Conservation (phyloP, 805 yeast species). For the Ascoidea asiatica region DNA sequence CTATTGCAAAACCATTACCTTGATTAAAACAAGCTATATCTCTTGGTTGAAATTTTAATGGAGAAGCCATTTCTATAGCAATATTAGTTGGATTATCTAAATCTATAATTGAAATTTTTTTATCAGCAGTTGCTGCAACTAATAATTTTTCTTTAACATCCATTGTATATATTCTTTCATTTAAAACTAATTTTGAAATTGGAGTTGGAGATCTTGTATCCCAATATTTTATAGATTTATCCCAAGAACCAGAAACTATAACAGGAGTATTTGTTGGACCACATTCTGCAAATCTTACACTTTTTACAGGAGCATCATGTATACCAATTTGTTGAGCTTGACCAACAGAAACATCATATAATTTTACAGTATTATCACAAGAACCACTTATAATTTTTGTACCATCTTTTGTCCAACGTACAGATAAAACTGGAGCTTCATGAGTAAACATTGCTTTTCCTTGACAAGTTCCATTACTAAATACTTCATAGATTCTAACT, state of each 20-base stretch:
- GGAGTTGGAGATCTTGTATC: slow-evolving; percentile 81
- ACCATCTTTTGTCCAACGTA: slow-evolving; percentile 80
- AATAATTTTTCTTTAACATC: slow-evolving; percentile 68
- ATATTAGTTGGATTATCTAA: slow-evolving; percentile 72
- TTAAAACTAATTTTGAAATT: slow-evolving; percentile 65
- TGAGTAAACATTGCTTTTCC: slow-evolving; percentile 87
- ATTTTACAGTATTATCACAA: slow-evolving; percentile 74
- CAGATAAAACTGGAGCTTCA: slow-evolving; percentile 72
- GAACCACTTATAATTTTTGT: slow-evolving; percentile 82
- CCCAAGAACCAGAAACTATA: slow-evolving; percentile 93
- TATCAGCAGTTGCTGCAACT: slow-evolving; percentile 90
- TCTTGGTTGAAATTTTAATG: slow-evolving; percentile 84
- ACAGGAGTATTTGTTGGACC: slow-evolving; percentile 71
- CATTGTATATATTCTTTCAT: slow-evolving; percentile 87
- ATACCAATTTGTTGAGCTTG: slow-evolving; percentile 76
- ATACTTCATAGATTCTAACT: slow-evolving; percentile 83
- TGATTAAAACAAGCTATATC: slow-evolving; percentile 74
- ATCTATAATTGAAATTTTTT: slow-evolving; percentile 67
- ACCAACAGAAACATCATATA: slow-evolving; percentile 73
- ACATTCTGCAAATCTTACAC: slow-evolving; percentile 66
- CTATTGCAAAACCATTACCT: slow-evolving; percentile 87
- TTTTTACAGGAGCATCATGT: slow-evolving; percentile 70
- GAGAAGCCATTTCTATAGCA: slow-evolving; percentile 59
- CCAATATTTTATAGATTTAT: slow-evolving; percentile 90
- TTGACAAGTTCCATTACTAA: slow-evolving; percentile 61